Conservation (phyloP, 1,284 basidiomycete genomes). For the Mycena citricolor region DNA sequence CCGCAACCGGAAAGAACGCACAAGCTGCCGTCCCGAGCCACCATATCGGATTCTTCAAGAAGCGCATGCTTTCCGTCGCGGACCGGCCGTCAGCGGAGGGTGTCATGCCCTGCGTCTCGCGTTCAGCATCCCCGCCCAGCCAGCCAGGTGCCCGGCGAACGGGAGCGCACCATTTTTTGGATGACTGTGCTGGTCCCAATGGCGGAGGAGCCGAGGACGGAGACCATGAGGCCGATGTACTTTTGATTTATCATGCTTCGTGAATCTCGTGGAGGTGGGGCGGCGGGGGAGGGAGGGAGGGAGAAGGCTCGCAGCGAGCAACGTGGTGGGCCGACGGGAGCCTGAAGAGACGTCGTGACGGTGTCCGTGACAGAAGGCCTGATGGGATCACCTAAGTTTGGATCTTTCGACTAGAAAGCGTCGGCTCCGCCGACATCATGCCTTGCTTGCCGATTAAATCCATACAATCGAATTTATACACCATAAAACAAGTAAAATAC, state of each 20-base stretch:
- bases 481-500: too few species aligned
- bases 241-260: conserved; percentile 89
- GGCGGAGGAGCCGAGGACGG: conserved; percentile 77
- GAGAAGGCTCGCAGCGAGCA: too few species aligned
- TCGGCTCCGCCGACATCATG: too few species aligned
- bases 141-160: background rate
- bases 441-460: too few species aligned
- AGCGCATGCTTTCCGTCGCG: conserved; percentile 78
- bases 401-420: too few species aligned
- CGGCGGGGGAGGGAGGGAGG: too few species aligned
- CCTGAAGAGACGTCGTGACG: too few species aligned
- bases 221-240: conserved; percentile 87
- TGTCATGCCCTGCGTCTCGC: conserved; percentile 74
- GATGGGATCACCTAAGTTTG: too few species aligned
- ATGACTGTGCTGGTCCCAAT: conserved; percentile 95
- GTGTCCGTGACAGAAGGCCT: too few species aligned
- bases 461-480: too few species aligned
- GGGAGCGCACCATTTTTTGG: conserved; percentile 83
- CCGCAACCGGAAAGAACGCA: conserved; percentile 47
- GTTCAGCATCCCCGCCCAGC: conserved; percentile 1
- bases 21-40: conserved; percentile 95
- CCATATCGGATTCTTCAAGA: conserved; percentile 94
- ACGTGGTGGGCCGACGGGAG: too few species aligned
- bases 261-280: too few species aligned
- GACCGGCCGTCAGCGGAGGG: conserved; percentile 64